Percentiles rank a stretch among this genome's conserved stretches.
Evolutionary conservation across 345 rosid genomes (phyloP).

Genomic region (Trapa incisa): DNA sequence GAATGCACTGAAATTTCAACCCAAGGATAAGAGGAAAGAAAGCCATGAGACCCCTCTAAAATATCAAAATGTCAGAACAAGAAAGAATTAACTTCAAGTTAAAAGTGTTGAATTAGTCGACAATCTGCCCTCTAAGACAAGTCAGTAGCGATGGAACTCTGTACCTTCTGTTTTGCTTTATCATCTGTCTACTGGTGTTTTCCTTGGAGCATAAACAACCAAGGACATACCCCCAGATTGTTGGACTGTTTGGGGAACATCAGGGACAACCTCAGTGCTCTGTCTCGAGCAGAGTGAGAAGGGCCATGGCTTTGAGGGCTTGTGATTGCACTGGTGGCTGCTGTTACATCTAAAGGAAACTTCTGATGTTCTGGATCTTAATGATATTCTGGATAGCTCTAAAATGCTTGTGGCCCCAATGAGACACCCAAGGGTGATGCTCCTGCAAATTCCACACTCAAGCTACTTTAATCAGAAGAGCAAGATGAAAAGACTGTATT

Average conservation of each 20-base stretch:
- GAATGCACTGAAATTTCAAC: too few species aligned
- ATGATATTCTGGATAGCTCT: conserved; percentile 50
- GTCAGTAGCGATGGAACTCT: conserved; percentile 29
- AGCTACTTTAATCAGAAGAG: background rate
- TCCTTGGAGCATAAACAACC: conserved; percentile 12
- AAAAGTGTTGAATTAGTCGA: conserved; percentile 10
- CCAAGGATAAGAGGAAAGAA: too few species aligned
- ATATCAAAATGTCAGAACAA: background rate
- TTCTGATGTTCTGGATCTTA: conserved; percentile 33
- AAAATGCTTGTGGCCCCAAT: conserved; percentile 58
- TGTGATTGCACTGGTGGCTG: conserved; percentile 12
- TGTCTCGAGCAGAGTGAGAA: conserved; percentile 71
- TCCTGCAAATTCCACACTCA: conserved; percentile 11
- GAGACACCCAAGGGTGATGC: conserved; percentile 65
- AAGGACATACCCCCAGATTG: conserved; percentile 13
- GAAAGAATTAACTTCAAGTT: background rate
- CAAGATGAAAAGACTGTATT: background rate
- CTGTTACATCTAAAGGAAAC: conserved; percentile 19
- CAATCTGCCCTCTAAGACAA: conserved; percentile 31
- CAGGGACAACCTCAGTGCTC: conserved; percentile 43
- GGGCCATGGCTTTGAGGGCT: conserved; percentile 40
- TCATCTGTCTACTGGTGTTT: conserved; percentile 16
- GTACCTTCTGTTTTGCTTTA: conserved; percentile 20
- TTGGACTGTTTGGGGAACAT: conserved; percentile 13
- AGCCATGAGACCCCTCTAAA: background rate